These are phyloP conservation scores for Hirschfeldia incana DNA, from an alignment of 345 rosid species.

Conservation along the genomic window DNA sequence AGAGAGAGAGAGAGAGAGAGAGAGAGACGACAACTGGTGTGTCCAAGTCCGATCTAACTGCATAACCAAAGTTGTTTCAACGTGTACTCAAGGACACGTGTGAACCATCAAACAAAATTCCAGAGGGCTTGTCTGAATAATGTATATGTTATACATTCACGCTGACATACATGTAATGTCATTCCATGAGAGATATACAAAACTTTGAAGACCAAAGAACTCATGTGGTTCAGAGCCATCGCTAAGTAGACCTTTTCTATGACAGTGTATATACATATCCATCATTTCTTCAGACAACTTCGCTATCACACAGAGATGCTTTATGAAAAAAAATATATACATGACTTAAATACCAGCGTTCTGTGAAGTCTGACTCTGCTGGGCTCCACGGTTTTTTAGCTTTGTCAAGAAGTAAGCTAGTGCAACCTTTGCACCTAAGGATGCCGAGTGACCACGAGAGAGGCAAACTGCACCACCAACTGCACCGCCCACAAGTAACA, in stretches of 20 bases:
- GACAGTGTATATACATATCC: slow-evolving; percentile 10
- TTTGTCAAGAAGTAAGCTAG: slow-evolving; percentile 79
- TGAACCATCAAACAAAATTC: background rate
- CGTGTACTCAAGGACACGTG: slow-evolving; percentile 14
- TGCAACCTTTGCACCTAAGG: slow-evolving; percentile 80
- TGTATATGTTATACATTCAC: background rate
- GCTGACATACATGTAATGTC: background rate
- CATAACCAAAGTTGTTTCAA: slow-evolving; percentile 36
- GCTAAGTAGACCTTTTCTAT: background rate
- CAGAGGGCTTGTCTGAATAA: background rate
- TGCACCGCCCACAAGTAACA: slow-evolving; percentile 62
- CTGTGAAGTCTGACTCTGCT: slow-evolving; percentile 42
- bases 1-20: background rate
- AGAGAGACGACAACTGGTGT: slow-evolving; percentile 34
- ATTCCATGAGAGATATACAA: background rate
- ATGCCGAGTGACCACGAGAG: slow-evolving; percentile 55
- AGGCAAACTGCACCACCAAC: slow-evolving; percentile 67
- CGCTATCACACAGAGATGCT: slow-evolving; percentile 1
- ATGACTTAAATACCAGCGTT: slow-evolving; percentile 31
- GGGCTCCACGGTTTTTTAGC: slow-evolving; percentile 54
- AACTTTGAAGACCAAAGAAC: background rate
- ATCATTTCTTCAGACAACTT: slow-evolving; percentile 13
- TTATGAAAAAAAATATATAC: slow-evolving; percentile 12
- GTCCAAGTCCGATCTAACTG: slow-evolving; percentile 33
- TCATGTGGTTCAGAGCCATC: slow-evolving; percentile 21